A percentile compares a stretch with the other conserved stretches of the same genome.
Conservation (phyloP, 352 stramenopile genomes). For the Thalassiosira livingstoniorum region DNA sequence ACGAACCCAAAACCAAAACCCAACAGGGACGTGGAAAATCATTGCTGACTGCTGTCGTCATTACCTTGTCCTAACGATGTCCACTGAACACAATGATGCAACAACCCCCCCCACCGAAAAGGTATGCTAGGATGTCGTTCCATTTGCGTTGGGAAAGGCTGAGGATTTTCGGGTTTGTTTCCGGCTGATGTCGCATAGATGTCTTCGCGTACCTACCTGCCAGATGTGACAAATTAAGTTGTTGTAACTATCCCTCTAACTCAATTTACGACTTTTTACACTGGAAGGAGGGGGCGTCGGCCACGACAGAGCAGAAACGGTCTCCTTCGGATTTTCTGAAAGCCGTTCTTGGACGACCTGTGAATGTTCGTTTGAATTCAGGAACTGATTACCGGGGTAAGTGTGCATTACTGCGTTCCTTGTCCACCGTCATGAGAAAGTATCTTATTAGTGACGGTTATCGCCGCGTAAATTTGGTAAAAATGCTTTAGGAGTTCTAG, state of each 20-base stretch:
- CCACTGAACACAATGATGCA: background rate
- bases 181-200: background rate
- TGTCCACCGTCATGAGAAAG: background rate
- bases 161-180: background rate
- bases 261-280: background rate
- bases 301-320: constrained; percentile 62
- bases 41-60: too few species aligned
- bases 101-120: background rate
- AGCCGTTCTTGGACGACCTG: constrained; percentile 91
- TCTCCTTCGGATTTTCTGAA: constrained; percentile 87
- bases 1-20: too few species aligned
- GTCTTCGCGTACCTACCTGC: background rate
- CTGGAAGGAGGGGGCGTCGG: constrained; percentile 8
- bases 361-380: constrained; percentile 99
- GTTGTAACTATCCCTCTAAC: background rate
- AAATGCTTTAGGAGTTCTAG: constrained; percentile 97
- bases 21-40: too few species aligned
- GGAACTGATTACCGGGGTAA: constrained; percentile 96
- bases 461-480: too few species aligned
- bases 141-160: too few species aligned
- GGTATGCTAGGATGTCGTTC: too few species aligned
- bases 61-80: too few species aligned
- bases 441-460: too few species aligned
- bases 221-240: background rate
- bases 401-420: background rate